Evolutionary conservation across 768 basidiomycete species (phyloP).

Genomic region (Grammothele lineata): DNA sequence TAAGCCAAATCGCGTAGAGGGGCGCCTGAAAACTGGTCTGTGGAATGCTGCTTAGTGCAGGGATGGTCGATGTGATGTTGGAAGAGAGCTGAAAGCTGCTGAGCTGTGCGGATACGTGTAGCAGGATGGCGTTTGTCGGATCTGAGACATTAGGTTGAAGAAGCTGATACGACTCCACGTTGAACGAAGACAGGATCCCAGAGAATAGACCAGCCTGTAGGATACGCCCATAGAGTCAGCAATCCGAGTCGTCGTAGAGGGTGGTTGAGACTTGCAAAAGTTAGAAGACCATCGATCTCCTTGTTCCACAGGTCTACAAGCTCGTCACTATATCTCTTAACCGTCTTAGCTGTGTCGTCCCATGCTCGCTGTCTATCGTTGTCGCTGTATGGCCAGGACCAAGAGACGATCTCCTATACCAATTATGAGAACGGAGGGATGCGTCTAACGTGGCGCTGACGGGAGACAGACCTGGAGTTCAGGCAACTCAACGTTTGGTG

Average conservation of each 20-base stretch:
- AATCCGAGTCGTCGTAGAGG: no score
- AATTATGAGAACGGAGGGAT: no score
- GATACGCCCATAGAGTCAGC: background rate
- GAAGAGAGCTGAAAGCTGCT: background rate
- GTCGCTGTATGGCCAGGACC: no score
- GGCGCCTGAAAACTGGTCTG: background rate
- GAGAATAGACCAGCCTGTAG: constrained; percentile 21
- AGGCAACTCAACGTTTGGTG: no score
- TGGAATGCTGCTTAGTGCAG: background rate
- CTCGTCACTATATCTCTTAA: constrained; percentile 3
- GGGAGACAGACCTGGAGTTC: no score
- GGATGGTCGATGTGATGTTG: background rate
- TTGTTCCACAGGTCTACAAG: background rate
- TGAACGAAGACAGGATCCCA: constrained; percentile 18
- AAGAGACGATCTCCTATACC: no score
- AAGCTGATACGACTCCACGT: constrained; percentile 4
- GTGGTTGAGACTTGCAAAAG: no score
- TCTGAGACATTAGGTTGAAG: constrained; percentile 3
- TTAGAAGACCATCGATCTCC: constrained; percentile 2
- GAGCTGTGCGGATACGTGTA: constrained; percentile 3
- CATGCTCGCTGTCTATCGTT: background rate
- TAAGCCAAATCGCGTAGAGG: constrained; percentile 5
- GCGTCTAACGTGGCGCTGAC: no score
- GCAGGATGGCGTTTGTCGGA: background rate
- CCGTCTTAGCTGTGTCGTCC: background rate